Base-by-base conservation (phyloP, 371 early-diverging fungal genomes). In the Apophysomyces variabilis region DNA sequence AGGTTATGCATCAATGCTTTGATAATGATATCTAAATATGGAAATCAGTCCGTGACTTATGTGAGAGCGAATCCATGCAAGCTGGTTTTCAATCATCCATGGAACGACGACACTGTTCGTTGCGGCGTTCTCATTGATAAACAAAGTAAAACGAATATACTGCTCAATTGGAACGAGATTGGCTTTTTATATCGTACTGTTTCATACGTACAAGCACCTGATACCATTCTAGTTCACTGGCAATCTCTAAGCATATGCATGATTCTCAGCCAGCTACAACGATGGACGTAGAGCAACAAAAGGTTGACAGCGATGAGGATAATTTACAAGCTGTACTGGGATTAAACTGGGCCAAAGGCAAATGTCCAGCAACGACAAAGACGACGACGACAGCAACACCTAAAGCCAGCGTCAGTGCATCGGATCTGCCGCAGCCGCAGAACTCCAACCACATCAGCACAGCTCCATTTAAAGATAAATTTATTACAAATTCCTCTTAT, bases 401-500 rank as follows among this genome's bases (percentile, higher is more conserved):
- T 5, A 61, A 45, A 26, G 46, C 44, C 26, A 61, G 36, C 16
- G 32, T 58, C 36, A 39, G 38, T 12, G 66, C 60, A 46, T 60
- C n/a, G 18, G 71, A 72, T 44, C 57, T 81, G 45, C 82, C 82
- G 36, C 82, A 81, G 71, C 83, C 83, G 6, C 83, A 79, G 43
- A 83, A 83, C 50, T 73, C 72, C 66, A 83, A 83, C 41, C 76
- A 75, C 50, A 46, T 76, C 38, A 80, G 83, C 58, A 72, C 73
- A 11, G 83, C 80, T 6, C 83, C 83, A 41, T 62, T 84, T 5
- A 67, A 70, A 64, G 84, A 84, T 44, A 81, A 79, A 44, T 66
- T 84, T 0, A 58, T 80, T 21, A 78, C 84, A 26, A 84, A 79
- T 47, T 81, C 84, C 11, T 76, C 79, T 14, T 84, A 84, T 62